Evolutionary conservation across 352 stramenopile species (phyloP).

Genomic region (Thraustochytrium striatum): DNA sequence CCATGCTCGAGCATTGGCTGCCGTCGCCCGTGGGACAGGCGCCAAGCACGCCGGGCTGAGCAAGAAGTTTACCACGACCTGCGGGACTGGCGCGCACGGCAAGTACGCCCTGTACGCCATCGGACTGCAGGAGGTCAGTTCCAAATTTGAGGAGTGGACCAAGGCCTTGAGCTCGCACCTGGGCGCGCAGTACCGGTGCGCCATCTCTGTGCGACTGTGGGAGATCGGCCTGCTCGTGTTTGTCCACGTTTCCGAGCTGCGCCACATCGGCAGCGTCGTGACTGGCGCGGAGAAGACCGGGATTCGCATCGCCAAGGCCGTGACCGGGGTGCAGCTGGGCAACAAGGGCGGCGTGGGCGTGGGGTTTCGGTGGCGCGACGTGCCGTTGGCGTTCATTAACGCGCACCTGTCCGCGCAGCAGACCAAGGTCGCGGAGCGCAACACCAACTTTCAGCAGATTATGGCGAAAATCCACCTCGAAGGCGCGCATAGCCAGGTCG

Average conservation of each 20-base stretch:
- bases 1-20: constrained; percentile 11
- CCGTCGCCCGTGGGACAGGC: neutral
- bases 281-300: constrained; percentile 46
- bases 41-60: no score
- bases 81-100: neutral
- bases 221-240: constrained; percentile 47
- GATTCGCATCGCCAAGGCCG: constrained; percentile 13
- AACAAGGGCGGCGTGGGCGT: constrained; percentile 90
- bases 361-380: constrained; percentile 68
- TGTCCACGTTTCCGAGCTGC: constrained; percentile 3
- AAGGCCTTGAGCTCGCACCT: constrained; percentile 25
- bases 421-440: constrained; percentile 74
- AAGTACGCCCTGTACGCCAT: constrained; percentile 28
- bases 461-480: constrained; percentile 32
- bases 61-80: neutral
- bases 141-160: constrained; percentile 43
- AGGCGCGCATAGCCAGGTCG: neutral
- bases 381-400: constrained; percentile 83
- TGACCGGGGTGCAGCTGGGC: constrained; percentile 62
- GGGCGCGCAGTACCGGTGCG: neutral
- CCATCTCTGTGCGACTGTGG: constrained; percentile 43
- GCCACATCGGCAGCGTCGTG: constrained; percentile 8
- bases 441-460: constrained; percentile 72
- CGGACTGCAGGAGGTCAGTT: constrained; percentile 49
- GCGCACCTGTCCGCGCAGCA: constrained; percentile 89